A percentile compares a stretch with the other conserved stretches of the same genome.
phyloP scores from a whole-genome alignment of 1,139 yeast genomes.

The Candida sanyaensis region DNA sequence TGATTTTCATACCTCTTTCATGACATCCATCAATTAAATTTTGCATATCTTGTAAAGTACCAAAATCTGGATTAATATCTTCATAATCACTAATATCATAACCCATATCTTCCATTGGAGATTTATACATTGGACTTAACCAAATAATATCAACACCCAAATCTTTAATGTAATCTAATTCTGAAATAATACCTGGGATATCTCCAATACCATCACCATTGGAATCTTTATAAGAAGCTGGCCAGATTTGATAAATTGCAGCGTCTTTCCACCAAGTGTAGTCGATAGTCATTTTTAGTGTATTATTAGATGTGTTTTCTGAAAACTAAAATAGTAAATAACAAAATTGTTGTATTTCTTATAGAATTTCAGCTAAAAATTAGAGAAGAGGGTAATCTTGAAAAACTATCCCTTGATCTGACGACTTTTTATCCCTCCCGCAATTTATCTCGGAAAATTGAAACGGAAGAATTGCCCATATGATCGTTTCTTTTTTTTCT shows the following conservation, averaged over 20 bases:
- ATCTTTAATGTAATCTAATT: conserved; percentile 51
- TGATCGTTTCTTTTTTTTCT: too few species aligned
- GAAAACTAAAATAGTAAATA: neutral
- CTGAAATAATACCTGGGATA: conserved; percentile 52
- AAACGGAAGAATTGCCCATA: too few species aligned
- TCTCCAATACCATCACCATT: conserved; percentile 63
- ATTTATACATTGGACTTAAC: conserved; percentile 60
- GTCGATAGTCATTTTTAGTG: conserved; percentile 13
- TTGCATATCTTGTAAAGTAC: conserved; percentile 55
- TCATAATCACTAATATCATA: conserved; percentile 60
- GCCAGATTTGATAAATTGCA: conserved; percentile 58
- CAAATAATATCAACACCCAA: conserved; percentile 57
- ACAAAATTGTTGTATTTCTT: neutral
- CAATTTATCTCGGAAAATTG: too few species aligned
- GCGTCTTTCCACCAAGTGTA: conserved; percentile 59
- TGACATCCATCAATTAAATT: conserved; percentile 49
- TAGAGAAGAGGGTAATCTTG: too few species aligned
- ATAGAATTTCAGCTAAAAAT: too few species aligned
- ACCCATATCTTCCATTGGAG: conserved; percentile 67
- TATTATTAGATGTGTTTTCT: neutral
- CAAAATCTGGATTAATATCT: conserved; percentile 52
- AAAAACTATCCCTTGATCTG: too few species aligned
- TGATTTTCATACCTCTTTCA: conserved; percentile 49
- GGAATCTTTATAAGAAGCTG: conserved; percentile 58
- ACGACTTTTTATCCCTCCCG: too few species aligned